Evolutionary conservation across 2,329 filamentous ascomycete species (phyloP).

Genomic region (Paecilomyces fulvus): DNA sequence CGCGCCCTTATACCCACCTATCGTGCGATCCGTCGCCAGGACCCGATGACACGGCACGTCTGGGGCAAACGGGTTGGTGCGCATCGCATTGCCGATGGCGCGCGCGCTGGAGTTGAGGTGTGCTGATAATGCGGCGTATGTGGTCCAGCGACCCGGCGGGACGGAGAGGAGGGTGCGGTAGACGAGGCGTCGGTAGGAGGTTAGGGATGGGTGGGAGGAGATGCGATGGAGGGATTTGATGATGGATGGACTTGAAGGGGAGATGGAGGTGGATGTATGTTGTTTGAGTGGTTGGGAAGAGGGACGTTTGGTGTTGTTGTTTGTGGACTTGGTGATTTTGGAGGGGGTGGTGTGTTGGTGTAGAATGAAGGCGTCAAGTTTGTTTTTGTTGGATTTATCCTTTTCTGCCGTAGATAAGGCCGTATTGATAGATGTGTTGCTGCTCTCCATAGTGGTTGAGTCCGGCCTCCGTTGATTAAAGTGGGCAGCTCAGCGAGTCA

Average conservation of each 20-base stretch:
- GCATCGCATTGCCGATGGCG: slow-evolving; percentile 68
- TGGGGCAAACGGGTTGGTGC: slow-evolving; percentile 73
- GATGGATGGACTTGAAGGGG: neutral
- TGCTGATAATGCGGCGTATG: slow-evolving; percentile 64
- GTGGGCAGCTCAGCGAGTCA: no score
- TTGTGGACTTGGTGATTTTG: neutral
- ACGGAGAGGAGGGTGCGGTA: slow-evolving; percentile 70
- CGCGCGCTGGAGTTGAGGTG: slow-evolving; percentile 63
- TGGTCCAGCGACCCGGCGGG: slow-evolving; percentile 65
- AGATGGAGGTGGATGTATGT: neutral
- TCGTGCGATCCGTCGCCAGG: slow-evolving; percentile 58
- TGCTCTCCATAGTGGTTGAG: neutral
- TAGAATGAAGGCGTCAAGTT: neutral
- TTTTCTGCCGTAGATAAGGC: neutral
- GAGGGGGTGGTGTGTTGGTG: neutral
- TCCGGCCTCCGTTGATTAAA: neutral
- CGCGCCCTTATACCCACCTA: slow-evolving; percentile 46
- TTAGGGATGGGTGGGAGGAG: slow-evolving; percentile 37
- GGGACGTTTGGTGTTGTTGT: neutral
- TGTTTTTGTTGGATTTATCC: neutral
- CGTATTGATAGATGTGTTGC: neutral
- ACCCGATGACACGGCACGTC: slow-evolving; percentile 75
- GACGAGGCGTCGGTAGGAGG: slow-evolving; percentile 46
- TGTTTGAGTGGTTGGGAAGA: neutral
- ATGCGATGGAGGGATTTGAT: slow-evolving; percentile 33